Conservation (phyloP, 2,329 filamentous ascomycete species). For the Fusarium sp. region DNA sequence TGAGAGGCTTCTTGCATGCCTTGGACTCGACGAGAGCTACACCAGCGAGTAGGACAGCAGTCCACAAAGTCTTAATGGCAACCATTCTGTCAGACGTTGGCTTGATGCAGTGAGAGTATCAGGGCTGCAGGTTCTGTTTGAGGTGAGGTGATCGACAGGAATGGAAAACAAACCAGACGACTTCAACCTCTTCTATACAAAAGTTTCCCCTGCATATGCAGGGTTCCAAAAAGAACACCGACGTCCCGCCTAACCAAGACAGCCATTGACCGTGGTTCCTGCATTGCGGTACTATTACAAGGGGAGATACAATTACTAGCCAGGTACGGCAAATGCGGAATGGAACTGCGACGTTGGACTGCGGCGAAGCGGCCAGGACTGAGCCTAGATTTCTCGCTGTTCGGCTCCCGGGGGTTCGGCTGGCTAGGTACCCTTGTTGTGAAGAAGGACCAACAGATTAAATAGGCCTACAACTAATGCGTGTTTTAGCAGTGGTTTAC, state of each 20-base stretch:
- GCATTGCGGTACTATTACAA: not conserved
- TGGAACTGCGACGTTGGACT: not conserved
- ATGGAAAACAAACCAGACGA: not conserved
- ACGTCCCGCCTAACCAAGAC: not conserved
- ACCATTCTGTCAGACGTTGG: slow-evolving; percentile 1
- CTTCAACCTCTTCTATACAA: not conserved
- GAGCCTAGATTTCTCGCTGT: not conserved
- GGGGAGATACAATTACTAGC: not conserved
- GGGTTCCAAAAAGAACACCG: not conserved
- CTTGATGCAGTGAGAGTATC: slow-evolving; percentile 1
- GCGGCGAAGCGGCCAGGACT: not conserved
- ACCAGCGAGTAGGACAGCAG: slow-evolving; percentile 5
- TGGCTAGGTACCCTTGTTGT: not conserved
- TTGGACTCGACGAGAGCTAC: slow-evolving; percentile 9
- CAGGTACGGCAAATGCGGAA: not conserved
- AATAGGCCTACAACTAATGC: not conserved
- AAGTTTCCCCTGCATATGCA: not conserved
- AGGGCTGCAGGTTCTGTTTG: not conserved
- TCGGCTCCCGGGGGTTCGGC: not conserved
- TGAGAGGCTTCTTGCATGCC: slow-evolving; percentile 17
- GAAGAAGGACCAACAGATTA: not conserved
- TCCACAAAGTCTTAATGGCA: slow-evolving; percentile 13
- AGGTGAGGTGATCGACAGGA: not conserved
- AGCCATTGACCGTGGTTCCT: not conserved
- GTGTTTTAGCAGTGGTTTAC: not conserved